Conservation (phyloP, 176 grass and related monocot genomes). For the Triticum timopheevii region DNA sequence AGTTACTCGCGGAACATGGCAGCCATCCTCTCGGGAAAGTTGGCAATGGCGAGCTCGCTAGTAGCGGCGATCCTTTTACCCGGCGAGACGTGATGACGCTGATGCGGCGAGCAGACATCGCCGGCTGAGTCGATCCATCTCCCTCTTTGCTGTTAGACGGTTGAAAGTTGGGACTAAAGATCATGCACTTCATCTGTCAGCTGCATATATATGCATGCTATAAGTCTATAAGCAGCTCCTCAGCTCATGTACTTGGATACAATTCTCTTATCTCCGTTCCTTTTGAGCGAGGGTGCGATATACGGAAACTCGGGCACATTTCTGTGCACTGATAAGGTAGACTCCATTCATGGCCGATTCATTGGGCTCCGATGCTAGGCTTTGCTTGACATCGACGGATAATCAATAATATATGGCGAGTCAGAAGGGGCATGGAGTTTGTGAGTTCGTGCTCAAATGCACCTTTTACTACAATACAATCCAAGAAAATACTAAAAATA, state of each 20-base stretch:
- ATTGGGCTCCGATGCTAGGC: too few relatives aligned
- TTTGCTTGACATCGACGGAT: too few relatives aligned
- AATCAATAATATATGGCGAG: too few relatives aligned
- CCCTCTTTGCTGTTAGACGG: neutral
- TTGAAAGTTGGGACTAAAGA: neutral
- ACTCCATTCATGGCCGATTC: neutral
- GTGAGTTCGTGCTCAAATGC: too few relatives aligned
- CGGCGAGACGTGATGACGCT: neutral
- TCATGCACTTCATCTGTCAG: neutral
- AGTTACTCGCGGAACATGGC: slow-evolving; percentile 31
- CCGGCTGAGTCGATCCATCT: neutral
- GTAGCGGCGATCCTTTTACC: neutral
- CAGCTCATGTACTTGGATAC: neutral
- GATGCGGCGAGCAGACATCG: neutral
- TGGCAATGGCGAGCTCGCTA: neutral
- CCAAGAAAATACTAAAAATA: too few relatives aligned
- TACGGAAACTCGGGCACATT: neutral
- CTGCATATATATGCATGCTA: too few relatives aligned
- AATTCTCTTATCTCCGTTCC: neutral
- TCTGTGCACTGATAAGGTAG: neutral
- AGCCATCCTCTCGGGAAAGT: slow-evolving; percentile 8
- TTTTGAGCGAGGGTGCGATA: neutral
- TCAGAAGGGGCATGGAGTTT: too few relatives aligned
- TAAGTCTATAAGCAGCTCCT: too few relatives aligned
- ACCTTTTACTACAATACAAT: too few relatives aligned